These are phyloP conservation scores for Triadica sebifera DNA, from an alignment of 345 rosid genomes.

Conservation along the genomic window DNA sequence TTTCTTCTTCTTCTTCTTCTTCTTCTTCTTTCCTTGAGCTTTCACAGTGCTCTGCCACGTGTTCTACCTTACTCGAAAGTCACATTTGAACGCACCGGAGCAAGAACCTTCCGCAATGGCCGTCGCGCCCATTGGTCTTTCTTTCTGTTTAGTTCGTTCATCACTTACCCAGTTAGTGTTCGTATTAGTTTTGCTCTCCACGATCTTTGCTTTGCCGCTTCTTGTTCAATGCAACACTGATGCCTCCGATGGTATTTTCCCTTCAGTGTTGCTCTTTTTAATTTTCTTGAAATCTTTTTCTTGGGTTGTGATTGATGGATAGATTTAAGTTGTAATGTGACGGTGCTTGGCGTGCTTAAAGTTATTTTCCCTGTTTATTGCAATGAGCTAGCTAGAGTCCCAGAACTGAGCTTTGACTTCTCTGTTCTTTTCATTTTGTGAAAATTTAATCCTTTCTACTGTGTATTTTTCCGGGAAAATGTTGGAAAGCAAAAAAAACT, in stretches of 20 bases:
- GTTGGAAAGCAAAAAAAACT: slow-evolving; percentile 3
- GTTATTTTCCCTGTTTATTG: not conserved
- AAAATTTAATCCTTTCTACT: slow-evolving; percentile 24
- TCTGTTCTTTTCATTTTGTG: not conserved
- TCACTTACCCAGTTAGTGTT: slow-evolving; percentile 18
- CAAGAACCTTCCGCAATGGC: slow-evolving; percentile 18
- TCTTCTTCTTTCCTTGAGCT: slow-evolving; percentile 20
- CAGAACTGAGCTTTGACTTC: slow-evolving; percentile 9
- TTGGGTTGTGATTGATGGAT: not conserved
- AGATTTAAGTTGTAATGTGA: not conserved
- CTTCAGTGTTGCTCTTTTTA: not conserved
- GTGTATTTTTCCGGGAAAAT: slow-evolving; percentile 34
- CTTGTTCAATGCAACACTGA: slow-evolving; percentile 40
- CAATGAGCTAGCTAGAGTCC: slow-evolving; percentile 5
- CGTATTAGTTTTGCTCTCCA: slow-evolving; percentile 6
- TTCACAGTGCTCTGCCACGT: slow-evolving; percentile 17
- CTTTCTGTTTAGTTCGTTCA: slow-evolving; percentile 10
- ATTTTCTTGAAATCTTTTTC: not conserved
- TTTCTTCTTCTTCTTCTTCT: slow-evolving; percentile 26
- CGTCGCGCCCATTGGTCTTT: slow-evolving; percentile 1
- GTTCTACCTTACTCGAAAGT: slow-evolving; percentile 21
- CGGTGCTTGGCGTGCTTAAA: slow-evolving; percentile 15
- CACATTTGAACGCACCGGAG: slow-evolving; percentile 15
- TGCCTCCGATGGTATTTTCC: slow-evolving; percentile 37
- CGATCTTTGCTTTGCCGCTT: slow-evolving; percentile 22